Evolutionary conservation across 2,329 filamentous ascomycete species (phyloP).

Genomic region (Clarireedia paspali): DNA sequence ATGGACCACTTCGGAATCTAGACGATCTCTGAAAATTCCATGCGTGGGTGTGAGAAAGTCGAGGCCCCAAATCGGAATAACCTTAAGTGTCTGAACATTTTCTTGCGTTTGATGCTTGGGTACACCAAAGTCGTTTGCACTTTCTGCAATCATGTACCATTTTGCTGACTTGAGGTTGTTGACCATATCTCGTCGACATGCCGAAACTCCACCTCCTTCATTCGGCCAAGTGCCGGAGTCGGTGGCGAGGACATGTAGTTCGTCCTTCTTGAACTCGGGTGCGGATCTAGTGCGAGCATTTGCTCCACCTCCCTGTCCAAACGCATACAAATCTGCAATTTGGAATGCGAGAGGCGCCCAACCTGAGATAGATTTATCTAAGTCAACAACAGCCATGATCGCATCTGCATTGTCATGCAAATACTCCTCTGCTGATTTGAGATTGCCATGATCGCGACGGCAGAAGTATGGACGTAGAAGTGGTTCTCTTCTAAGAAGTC

Average conservation of each 20-base stretch:
- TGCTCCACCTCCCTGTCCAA: conserved; percentile 31
- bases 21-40: conserved; percentile 39
- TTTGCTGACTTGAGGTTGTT: conserved; percentile 40
- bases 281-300: conserved; percentile 29
- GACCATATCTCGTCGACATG: conserved; percentile 42
- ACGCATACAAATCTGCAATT: conserved; percentile 29
- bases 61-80: conserved; percentile 42
- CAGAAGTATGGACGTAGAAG: conserved; percentile 33
- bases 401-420: conserved; percentile 28
- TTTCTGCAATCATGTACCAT: conserved; percentile 43
- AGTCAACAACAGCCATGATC: conserved; percentile 26
- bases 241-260: conserved; percentile 35
- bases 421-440: conserved; percentile 33
- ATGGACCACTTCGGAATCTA: conserved; percentile 41
- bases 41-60: conserved; percentile 42
- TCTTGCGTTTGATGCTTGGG: conserved; percentile 41
- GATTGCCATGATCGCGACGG: conserved; percentile 33
- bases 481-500: conserved; percentile 34
- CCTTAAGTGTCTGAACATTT: conserved; percentile 41
- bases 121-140: conserved; percentile 43
- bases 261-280: conserved; percentile 13
- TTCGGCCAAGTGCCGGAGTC: conserved; percentile 28
- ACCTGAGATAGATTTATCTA: conserved; percentile 24
- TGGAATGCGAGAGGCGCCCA: conserved; percentile 30
- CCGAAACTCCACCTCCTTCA: conserved; percentile 39